A percentile compares a stretch with the other conserved stretches of the same genome.
Evolutionary conservation across 768 basidiomycete species (phyloP).

Genomic region (Tulasnella sp.): DNA sequence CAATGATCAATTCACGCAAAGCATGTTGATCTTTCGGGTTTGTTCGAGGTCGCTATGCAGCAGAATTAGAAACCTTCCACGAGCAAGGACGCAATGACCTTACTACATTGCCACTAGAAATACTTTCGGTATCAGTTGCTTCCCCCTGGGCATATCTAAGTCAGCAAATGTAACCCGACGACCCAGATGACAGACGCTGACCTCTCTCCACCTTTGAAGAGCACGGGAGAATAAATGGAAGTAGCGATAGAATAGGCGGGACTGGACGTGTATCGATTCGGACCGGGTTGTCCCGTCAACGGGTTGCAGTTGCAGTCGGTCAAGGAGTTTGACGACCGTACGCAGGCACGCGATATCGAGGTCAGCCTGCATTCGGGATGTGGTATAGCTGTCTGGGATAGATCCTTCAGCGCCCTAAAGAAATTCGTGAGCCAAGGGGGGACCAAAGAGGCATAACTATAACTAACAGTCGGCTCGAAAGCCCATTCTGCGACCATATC

Average conservation of each 20-base stretch:
- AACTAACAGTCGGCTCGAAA: constrained; percentile 10
- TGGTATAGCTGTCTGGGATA: not conserved
- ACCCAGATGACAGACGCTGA: not conserved
- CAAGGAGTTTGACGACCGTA: constrained; percentile 69
- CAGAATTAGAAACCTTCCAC: not conserved
- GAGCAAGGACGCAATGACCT: not conserved
- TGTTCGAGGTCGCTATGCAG: constrained; percentile 6
- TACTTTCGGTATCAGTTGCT: constrained; percentile 14
- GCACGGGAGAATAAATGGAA: constrained; percentile 60
- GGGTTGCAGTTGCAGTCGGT: constrained; percentile 64
- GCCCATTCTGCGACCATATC: constrained; percentile 76
- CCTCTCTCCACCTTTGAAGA: constrained; percentile 40
- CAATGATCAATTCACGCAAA: constrained; percentile 70
- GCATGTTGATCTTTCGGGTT: constrained; percentile 34
- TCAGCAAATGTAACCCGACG: not conserved
- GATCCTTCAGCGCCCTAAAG: not conserved
- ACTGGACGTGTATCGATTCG: constrained; percentile 62
- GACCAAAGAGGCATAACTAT: not conserved
- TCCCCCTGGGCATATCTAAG: constrained; percentile 8
- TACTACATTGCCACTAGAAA: constrained; percentile 19
- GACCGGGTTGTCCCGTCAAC: constrained; percentile 49
- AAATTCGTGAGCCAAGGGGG: not conserved
- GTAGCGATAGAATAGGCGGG: constrained; percentile 76
- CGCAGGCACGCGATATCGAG: constrained; percentile 69
- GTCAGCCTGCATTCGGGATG: constrained; percentile 48